Evolutionary conservation across 1,284 basidiomycete genomes (phyloP).

Genomic region (Puccinia triticina): DNA sequence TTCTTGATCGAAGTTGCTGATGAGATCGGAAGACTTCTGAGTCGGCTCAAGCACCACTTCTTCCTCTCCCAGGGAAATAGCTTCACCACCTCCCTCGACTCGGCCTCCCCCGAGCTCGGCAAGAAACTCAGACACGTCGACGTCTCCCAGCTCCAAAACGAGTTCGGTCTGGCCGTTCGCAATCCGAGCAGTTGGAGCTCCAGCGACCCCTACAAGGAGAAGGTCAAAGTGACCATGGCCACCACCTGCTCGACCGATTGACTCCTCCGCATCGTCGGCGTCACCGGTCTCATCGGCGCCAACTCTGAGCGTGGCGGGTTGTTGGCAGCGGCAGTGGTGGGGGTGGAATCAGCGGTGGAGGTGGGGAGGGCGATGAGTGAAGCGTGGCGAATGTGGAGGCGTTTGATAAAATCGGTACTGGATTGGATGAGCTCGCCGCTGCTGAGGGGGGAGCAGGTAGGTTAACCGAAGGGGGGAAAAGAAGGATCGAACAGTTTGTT

Average conservation of each 20-base stretch:
- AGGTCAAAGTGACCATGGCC: conserved; percentile 80
- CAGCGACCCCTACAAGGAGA: conserved; percentile 72
- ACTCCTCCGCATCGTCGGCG: conserved; percentile 82
- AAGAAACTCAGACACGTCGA: conserved; percentile 79
- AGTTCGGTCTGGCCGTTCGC: conserved; percentile 80
- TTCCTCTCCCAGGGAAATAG: conserved; percentile 94
- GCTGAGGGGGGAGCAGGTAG: conserved; percentile 15
- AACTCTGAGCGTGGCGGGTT: conserved; percentile 68
- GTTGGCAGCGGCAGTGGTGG: conserved; percentile 59
- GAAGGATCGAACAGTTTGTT: conserved; percentile 37
- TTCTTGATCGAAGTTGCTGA: conserved; percentile 79
- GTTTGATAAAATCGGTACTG: conserved; percentile 59
- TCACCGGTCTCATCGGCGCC: conserved; percentile 70
- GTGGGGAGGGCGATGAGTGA: conserved; percentile 53
- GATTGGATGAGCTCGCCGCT: conserved; percentile 47
- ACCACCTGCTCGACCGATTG: conserved; percentile 83
- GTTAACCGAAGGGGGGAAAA: not conserved
- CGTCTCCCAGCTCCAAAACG: conserved; percentile 80
- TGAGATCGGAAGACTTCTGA: conserved; percentile 83
- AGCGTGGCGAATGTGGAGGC: conserved; percentile 62
- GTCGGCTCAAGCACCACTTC: conserved; percentile 87
- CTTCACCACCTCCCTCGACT: conserved; percentile 86
- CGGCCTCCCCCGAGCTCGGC: conserved; percentile 76
- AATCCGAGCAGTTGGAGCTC: conserved; percentile 70
- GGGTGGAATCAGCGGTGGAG: conserved; percentile 55